These are phyloP conservation scores for Psilocybe sp. DNA, from an alignment of 768 basidiomycete species.

Conservation along the genomic window DNA sequence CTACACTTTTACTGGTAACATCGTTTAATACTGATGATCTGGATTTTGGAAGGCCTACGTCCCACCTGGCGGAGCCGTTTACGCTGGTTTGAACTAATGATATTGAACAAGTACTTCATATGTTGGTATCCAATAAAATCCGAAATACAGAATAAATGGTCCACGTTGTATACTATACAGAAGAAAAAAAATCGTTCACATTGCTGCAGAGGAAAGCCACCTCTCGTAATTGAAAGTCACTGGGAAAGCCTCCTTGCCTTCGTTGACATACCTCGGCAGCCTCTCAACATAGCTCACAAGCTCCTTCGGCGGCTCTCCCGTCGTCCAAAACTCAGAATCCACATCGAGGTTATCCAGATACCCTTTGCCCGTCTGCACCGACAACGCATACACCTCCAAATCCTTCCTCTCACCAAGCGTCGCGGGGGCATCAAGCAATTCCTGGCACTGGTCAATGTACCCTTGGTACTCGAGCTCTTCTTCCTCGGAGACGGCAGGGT, in stretches of 20 bases:
- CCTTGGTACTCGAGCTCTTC: constrained; percentile 75
- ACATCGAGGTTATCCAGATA: constrained; percentile 23
- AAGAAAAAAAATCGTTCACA: no score
- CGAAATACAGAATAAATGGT: no score
- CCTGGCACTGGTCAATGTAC: constrained; percentile 74
- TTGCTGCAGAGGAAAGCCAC: constrained; percentile 30
- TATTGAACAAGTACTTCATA: background rate
- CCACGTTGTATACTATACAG: no score
- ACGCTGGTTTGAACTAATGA: constrained; percentile 25
- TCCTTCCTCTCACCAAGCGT: constrained; percentile 56
- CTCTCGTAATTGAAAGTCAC: constrained; percentile 45
- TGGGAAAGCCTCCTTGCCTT: constrained; percentile 57
- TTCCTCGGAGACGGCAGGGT: constrained; percentile 59
- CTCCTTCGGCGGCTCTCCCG: constrained; percentile 35
- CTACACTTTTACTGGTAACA: background rate
- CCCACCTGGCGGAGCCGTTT: constrained; percentile 31
- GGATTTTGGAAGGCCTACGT: constrained; percentile 21
- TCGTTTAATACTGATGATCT: background rate
- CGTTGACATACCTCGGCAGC: constrained; percentile 62
- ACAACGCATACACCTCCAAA: constrained; percentile 50
- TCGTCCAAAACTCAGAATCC: constrained; percentile 22
- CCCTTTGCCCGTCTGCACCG: constrained; percentile 49
- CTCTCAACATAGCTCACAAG: constrained; percentile 44
- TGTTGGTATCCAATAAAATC: no score
- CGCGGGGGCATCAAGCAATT: constrained; percentile 56